These are phyloP conservation scores for Yarrowia divulgata DNA, from an alignment of 805 yeast species.

Conservation along the genomic window DNA sequence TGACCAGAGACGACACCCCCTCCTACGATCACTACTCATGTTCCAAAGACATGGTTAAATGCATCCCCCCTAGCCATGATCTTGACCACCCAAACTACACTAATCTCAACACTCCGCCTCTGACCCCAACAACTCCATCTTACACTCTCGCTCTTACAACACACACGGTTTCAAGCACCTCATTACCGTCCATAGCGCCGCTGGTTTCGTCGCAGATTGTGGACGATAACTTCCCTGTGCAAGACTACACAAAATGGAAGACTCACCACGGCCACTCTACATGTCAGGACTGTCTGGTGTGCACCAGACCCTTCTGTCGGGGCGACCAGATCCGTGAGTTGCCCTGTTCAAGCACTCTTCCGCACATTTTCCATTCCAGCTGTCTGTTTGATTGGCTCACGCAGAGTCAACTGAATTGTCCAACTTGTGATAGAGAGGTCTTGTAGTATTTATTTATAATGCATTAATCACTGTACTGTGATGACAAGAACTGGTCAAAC, in stretches of 20 bases:
- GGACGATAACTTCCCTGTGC: constrained; percentile 26
- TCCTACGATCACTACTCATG: not conserved
- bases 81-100: not conserved
- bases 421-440: not conserved
- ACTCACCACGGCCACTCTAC: not conserved
- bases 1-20: not conserved
- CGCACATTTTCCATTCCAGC: constrained; percentile 10
- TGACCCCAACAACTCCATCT: not conserved
- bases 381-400: constrained; percentile 16
- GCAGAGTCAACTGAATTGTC: constrained; percentile 11
- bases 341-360: constrained; percentile 9
- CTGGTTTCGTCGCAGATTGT: constrained; percentile 20
- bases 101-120: constrained; percentile 7
- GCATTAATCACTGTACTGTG: not conserved
- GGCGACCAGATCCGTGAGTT: constrained; percentile 24
- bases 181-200: constrained; percentile 7
- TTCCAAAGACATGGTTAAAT: not conserved
- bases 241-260: constrained; percentile 20
- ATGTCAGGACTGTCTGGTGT: constrained; percentile 16
- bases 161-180: constrained; percentile 7
- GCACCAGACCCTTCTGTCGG: constrained; percentile 1
- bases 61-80: constrained; percentile 5
- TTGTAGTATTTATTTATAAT: not conserved
- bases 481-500: no score
- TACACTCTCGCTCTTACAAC: constrained; percentile 7